Base-by-base conservation (phyloP, 805 yeast species). In the Metschnikowia henanensis region DNA sequence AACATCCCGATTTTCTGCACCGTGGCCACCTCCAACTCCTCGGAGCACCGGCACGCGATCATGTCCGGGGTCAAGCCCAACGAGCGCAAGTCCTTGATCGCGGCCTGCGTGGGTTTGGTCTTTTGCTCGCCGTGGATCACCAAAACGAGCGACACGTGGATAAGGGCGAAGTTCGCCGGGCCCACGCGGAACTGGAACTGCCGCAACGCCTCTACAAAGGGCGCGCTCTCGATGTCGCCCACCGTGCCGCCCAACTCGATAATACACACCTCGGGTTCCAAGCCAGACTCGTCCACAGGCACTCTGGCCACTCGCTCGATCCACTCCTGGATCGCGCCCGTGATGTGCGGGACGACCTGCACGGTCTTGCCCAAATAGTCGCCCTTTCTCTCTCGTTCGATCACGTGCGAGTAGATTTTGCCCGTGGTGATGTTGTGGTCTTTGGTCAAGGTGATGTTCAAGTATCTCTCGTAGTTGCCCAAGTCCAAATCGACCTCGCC, bases 51-150 rank as follows among this genome's bases (percentile, higher is more conserved):
- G 75, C 98, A 92, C 45, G 98, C 99, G 72, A 94, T 89, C 81
- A 94, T 84, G 67, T 94, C 98, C 17, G 98, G 98, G 30, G 84
- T 81, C 64, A 94, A 79, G 59, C 99, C 99, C 49, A 92, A 73
- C 36, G 96, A 87, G 71, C 99, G 85, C 68, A 94, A 79, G 67
- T 94, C 99, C 66, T 90, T 89, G 62, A 94, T 87, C 37, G 99
- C 99, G 52, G 98, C 99, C 73, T 94, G 99, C 10, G 99, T 94
- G 46, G 99, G 99, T 70, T 94, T 94, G 33, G 99, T 94, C 77
- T 94, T 94, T 69, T 94, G 97, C 75, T 94, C 99, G 50, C 98
- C 99, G 57, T 91, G 96, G 60, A 94, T 92, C 38, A 94, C 98
- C 35, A 98, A 98, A 37, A 94, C 98, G 52, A 94, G 76, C 35